Conservation (phyloP, 768 basidiomycete species). For the Naganishia vaughanmartiniae region DNA sequence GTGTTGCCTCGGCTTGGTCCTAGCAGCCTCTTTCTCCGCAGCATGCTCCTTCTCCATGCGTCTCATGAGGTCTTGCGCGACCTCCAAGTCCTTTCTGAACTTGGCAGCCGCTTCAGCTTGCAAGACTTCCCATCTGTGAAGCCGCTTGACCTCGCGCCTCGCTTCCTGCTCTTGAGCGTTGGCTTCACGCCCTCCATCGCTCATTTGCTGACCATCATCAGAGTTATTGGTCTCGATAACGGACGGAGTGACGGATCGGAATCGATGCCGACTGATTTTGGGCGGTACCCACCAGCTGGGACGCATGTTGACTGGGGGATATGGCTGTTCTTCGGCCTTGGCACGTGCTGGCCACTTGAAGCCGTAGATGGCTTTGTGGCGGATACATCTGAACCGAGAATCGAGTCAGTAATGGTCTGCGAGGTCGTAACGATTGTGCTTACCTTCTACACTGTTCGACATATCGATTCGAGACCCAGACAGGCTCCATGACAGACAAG, state of each 20-base stretch:
- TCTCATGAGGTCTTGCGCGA: background rate
- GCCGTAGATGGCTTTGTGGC: constrained; percentile 19
- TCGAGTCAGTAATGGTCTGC: background rate
- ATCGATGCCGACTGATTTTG: constrained; percentile 17
- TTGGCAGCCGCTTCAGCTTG: constrained; percentile 5
- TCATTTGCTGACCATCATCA: background rate
- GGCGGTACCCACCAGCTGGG: constrained; percentile 21
- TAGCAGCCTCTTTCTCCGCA: background rate
- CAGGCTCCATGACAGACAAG: constrained; percentile 14
- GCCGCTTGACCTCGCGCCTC: constrained; percentile 9
- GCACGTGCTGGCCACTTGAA: constrained; percentile 17
- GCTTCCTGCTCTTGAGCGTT: constrained; percentile 3
- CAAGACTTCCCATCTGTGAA: background rate
- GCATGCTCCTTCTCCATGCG: constrained; percentile 1
- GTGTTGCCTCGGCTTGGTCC: constrained; percentile 5
- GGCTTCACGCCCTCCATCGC: background rate
- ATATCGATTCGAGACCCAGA: constrained; percentile 17
- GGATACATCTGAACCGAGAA: constrained; percentile 1
- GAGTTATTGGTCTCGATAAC: background rate
- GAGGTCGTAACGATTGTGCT: background rate
- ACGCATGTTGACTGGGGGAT: constrained; percentile 19
- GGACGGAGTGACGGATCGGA: background rate
- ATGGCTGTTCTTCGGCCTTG: constrained; percentile 17
- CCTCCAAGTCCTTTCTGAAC: constrained; percentile 17
- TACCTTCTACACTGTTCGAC: constrained; percentile 14